These are phyloP conservation scores for Pelargonium australe DNA, from an alignment of 441 rosid genomes.

Conservation along the genomic window DNA sequence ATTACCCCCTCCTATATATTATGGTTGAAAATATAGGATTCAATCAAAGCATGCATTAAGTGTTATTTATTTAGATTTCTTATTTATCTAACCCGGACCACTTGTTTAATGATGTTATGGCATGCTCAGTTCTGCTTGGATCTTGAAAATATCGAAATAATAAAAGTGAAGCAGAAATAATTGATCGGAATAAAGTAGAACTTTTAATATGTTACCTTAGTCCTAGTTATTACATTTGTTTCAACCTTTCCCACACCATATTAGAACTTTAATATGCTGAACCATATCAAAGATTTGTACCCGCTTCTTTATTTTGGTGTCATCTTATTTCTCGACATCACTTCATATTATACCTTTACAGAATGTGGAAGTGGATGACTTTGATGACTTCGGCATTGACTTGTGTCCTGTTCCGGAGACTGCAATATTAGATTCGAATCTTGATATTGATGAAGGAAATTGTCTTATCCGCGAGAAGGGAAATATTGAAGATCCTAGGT, in stretches of 20 bases:
- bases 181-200: not conserved
- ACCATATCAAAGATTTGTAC: not conserved
- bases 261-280: not conserved
- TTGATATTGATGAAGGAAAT: constrained; percentile 21
- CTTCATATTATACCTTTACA: constrained; percentile 17
- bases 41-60: too few species aligned
- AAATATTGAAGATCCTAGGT: constrained; percentile 24
- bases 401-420: constrained; percentile 29
- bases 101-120: too few species aligned
- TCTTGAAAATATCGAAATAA: too few species aligned
- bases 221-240: not conserved
- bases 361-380: constrained; percentile 28
- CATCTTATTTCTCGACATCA: constrained; percentile 4
- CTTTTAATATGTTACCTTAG: too few species aligned
- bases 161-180: too few species aligned
- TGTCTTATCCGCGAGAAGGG: constrained; percentile 11
- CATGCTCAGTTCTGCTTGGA: too few species aligned
- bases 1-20: too few species aligned
- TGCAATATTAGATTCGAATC: constrained; percentile 22
- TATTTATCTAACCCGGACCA: too few species aligned
- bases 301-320: not conserved
- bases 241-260: not conserved
- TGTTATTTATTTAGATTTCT: too few species aligned
- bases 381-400: constrained; percentile 47
- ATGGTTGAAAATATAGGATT: too few species aligned